Evolutionary conservation across 139 green algal species (phyloP), one percentile per base, ranked within the genome.

Genomic region (Diplosphaera chodatii): DNA sequence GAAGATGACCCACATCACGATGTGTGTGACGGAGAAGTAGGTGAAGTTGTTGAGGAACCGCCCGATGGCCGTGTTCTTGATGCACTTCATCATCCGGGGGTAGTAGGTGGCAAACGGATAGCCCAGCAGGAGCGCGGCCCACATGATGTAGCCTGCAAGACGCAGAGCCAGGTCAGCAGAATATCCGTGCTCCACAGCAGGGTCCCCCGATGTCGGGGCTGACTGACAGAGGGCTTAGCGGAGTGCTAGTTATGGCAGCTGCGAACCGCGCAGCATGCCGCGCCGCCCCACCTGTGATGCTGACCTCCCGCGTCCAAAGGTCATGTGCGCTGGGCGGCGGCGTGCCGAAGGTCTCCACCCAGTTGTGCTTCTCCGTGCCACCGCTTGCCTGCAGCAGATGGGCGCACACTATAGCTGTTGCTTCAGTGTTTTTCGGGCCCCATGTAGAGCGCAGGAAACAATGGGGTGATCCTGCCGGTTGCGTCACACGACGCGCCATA

Each of bases 1-100:
- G 64, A 77, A 77, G 28, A 77, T 13, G 34, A 56, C 16, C 25
- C 72, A 77, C 30, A 77, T 64, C 23, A 48, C 29, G 59, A 31
- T 31, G 56, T 77, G 72, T 4, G 72, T 71, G n/a, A 67, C 31
- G 27, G 30, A 48, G 48, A 71, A 72, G 55, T 55, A 33, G 64
- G 63, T 72, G 40, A 77, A 71, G 32, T 72, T 62, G 34, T 41
- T 40, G 15, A 77, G 64, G n/a, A 70, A 62, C 16, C 68, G 23
- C 25, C 59, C 59, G 5, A 65, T 15, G 59, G 59, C 59, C 4
- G 59, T 32, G 25, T 33, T 65, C 59, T 32, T 5, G 59, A 65
- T 33, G 25, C 4, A 3, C 27, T 65, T 65, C 10, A n/a, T 6
- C 59, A 33, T 65, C 25, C 59, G 59, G 5, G 59, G 59, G 27